A percentile compares a stretch with the other conserved stretches of the same genome.
phyloP scores from a whole-genome alignment of 495 filamentous ascomycete genomes.

The Lophiotrema nucula region DNA sequence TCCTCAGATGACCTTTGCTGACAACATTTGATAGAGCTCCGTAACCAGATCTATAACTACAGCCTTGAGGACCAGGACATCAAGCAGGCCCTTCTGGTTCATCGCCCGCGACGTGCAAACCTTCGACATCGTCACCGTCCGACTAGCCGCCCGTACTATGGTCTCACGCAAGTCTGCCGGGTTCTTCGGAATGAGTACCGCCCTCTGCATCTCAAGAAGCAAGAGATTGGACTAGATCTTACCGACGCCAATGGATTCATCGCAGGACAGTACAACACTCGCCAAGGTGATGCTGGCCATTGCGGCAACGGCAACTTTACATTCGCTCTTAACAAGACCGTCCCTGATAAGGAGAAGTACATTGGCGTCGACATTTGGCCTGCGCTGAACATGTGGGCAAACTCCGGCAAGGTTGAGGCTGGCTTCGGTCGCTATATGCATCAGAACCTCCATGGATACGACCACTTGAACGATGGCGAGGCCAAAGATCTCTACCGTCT shows the following conservation, averaged over 20 bases:
- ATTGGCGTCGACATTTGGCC: not conserved
- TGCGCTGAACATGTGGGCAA: not conserved
- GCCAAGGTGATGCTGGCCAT: not conserved
- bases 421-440: not conserved
- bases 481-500: not conserved
- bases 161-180: not conserved
- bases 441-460: not conserved
- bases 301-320: not conserved
- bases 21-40: too few species aligned
- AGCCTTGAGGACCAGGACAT: not conserved
- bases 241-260: not conserved
- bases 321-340: not conserved
- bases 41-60: not conserved
- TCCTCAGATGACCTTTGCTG: too few species aligned
- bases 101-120: not conserved
- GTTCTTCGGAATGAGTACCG: not conserved
- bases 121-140: not conserved
- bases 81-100: not conserved
- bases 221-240: not conserved
- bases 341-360: not conserved
- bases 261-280: not conserved
- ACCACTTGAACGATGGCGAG: not conserved
- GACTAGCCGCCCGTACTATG: not conserved
- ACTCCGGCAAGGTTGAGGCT: not conserved
- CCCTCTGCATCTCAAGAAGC: not conserved